phyloP scores from a whole-genome alignment of 2,329 filamentous ascomycete genomes.

The Fusarium sp. region DNA sequence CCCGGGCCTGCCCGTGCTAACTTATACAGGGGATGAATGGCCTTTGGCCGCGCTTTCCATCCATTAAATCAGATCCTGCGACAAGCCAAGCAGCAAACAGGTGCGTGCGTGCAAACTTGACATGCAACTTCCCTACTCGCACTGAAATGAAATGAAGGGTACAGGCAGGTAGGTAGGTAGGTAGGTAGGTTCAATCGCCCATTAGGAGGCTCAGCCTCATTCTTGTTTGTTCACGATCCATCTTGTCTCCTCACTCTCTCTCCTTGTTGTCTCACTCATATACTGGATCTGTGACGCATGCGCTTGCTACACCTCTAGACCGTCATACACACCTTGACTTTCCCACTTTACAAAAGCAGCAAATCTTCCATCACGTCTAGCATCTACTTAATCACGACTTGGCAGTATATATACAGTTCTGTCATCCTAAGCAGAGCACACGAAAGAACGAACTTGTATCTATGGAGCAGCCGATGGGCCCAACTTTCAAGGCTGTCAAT shows the following conservation, averaged over 20 bases:
- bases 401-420: background rate
- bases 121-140: slow-evolving; percentile 38
- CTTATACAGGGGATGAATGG: slow-evolving; percentile 28
- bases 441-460: background rate
- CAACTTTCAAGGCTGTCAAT: slow-evolving; percentile 15
- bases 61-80: slow-evolving; percentile 39
- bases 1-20: slow-evolving; percentile 17
- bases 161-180: slow-evolving; percentile 12
- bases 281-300: slow-evolving; percentile 16
- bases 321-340: background rate
- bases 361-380: background rate
- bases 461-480: slow-evolving; percentile 25
- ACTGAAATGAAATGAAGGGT: slow-evolving; percentile 23
- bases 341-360: slow-evolving; percentile 1
- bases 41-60: slow-evolving; percentile 42
- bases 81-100: slow-evolving; percentile 30
- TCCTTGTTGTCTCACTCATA: slow-evolving; percentile 15
- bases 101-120: slow-evolving; percentile 29
- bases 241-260: slow-evolving; percentile 17
- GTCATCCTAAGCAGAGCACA: background rate
- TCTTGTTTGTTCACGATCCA: slow-evolving; percentile 24
- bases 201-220: slow-evolving; percentile 31
- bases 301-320: background rate
- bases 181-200: background rate
- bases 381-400: background rate